phyloP scores from a whole-genome alignment of 768 basidiomycete species.

The Lactarius psammicola region DNA sequence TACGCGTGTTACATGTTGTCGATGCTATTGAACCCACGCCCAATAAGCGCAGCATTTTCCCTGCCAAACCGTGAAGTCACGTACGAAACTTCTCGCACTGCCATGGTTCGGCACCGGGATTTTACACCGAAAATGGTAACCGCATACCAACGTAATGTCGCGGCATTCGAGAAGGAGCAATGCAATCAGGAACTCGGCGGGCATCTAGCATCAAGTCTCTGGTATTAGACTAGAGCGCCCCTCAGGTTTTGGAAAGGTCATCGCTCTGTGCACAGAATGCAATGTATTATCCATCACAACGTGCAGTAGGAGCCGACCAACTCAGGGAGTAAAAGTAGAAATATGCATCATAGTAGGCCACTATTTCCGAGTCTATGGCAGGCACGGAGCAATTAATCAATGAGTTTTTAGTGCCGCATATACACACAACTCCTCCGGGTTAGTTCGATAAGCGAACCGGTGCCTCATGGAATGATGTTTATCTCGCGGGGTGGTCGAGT shows the following conservation, averaged over 20 bases:
- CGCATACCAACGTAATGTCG: neutral
- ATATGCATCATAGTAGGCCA: neutral
- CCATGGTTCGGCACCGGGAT: neutral
- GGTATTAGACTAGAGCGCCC: neutral
- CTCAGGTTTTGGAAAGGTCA: neutral
- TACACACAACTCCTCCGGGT: neutral
- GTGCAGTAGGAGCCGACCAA: neutral
- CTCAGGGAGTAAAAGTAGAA: neutral
- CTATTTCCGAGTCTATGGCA: neutral
- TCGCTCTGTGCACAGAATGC: neutral
- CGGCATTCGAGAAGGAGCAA: neutral
- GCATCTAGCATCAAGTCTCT: neutral
- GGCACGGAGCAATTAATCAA: neutral
- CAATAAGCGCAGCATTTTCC: neutral
- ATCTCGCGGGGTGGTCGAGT: constrained; percentile 21
- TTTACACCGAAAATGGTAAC: neutral
- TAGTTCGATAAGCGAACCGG: constrained; percentile 13
- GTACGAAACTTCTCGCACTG: neutral
- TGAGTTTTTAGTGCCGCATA: neutral
- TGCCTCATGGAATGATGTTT: neutral
- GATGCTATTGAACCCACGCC: neutral
- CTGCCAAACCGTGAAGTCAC: neutral
- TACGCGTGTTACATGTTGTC: neutral
- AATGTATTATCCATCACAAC: neutral
- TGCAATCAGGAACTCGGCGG: neutral